phyloP scores from a whole-genome alignment of 805 yeast species.

The Wickerhamomyces strasburgensis region DNA sequence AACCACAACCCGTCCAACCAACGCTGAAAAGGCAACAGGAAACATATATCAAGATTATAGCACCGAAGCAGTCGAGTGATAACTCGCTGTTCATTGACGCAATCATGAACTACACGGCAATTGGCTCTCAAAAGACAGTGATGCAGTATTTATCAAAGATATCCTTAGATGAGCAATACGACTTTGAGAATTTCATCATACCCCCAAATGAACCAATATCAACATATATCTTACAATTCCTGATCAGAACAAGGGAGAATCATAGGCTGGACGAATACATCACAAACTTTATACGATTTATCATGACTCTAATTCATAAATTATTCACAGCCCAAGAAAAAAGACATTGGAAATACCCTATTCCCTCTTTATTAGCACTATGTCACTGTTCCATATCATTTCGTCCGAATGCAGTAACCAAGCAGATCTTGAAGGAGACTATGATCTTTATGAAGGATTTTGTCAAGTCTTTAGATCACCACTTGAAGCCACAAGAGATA shows the following conservation, averaged over 20 bases:
- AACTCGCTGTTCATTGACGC: constrained; percentile 33
- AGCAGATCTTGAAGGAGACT: constrained; percentile 29
- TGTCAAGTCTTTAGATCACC: constrained; percentile 3
- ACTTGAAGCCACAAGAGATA: constrained; percentile 20
- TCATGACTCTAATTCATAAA: constrained; percentile 27
- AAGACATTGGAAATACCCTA: constrained; percentile 23
- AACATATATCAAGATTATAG: constrained; percentile 5
- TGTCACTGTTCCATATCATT: constrained; percentile 51
- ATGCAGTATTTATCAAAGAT: constrained; percentile 32
- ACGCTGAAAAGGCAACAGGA: background rate
- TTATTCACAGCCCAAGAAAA: background rate
- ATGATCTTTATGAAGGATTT: background rate
- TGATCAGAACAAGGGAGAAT: constrained; percentile 37
- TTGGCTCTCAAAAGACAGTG: constrained; percentile 30
- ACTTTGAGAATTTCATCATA: constrained; percentile 17
- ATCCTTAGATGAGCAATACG: constrained; percentile 8
- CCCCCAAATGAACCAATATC: constrained; percentile 32
- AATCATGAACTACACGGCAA: constrained; percentile 30
- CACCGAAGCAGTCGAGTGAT: constrained; percentile 27
- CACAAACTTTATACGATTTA: constrained; percentile 34
- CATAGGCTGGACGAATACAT: constrained; percentile 47
- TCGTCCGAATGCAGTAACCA: constrained; percentile 55
- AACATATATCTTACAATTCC: constrained; percentile 33
- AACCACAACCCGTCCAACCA: constrained; percentile 5
- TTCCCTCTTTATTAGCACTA: constrained; percentile 59